Conservation (phyloP, 2,329 filamentous ascomycete genomes). For the Alternaria incomplexa region DNA sequence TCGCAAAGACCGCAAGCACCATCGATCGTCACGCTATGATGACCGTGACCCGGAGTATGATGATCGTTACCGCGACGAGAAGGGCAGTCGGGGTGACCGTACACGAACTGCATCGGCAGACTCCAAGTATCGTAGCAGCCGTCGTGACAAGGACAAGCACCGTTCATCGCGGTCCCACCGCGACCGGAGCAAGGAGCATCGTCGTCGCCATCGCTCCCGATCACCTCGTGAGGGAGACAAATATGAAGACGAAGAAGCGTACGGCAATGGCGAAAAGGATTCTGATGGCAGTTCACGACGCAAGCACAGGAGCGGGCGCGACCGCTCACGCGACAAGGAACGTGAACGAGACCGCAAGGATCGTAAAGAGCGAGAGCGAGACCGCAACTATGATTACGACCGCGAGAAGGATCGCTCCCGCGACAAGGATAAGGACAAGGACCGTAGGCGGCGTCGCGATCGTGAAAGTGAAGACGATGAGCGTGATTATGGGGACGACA, state of each 20-base stretch:
- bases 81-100: slow-evolving; percentile 59
- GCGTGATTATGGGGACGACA: slow-evolving; percentile 47
- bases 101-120: slow-evolving; percentile 71
- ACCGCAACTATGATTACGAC: slow-evolving; percentile 52
- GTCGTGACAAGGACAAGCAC: slow-evolving; percentile 51
- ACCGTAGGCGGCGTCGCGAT: slow-evolving; percentile 60
- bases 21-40: slow-evolving; percentile 53
- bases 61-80: slow-evolving; percentile 50
- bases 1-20: slow-evolving; percentile 54
- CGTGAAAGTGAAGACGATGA: slow-evolving; percentile 49
- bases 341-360: slow-evolving; percentile 43
- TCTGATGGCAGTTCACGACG: slow-evolving; percentile 41
- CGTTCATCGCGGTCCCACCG: slow-evolving; percentile 55
- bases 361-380: slow-evolving; percentile 63
- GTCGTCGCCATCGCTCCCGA: slow-evolving; percentile 52
- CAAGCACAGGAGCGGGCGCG: slow-evolving; percentile 44
- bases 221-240: slow-evolving; percentile 43
- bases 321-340: slow-evolving; percentile 38
- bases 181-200: slow-evolving; percentile 54
- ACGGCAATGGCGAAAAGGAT: slow-evolving; percentile 35
- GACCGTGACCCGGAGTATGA: slow-evolving; percentile 49
- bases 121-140: slow-evolving; percentile 66
- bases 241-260: slow-evolving; percentile 38
- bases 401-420: slow-evolving; percentile 42
- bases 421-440: slow-evolving; percentile 46